These are phyloP conservation scores for Vanderwaltozyma tropicalis DNA, from an alignment of 805 yeast genomes.

Conservation along the genomic window DNA sequence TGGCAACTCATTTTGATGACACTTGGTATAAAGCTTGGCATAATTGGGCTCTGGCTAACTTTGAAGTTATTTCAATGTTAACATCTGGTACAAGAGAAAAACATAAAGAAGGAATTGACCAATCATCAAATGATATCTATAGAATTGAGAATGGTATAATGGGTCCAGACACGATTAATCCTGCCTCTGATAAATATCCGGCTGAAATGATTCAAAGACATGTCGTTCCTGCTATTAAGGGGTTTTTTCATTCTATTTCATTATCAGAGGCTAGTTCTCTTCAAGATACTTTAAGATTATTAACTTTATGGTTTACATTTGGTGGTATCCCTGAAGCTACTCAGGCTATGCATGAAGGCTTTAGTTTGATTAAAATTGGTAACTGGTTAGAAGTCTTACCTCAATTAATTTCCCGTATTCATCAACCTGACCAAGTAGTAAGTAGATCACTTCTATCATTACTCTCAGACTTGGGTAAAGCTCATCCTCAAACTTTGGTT, in stretches of 20 bases:
- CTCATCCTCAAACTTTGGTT: slow-evolving; percentile 94
- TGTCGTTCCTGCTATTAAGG: slow-evolving; percentile 91
- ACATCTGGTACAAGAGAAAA: slow-evolving; percentile 22
- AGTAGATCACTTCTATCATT: slow-evolving; percentile 70
- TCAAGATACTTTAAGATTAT: slow-evolving; percentile 82
- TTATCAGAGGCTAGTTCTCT: slow-evolving; percentile 76
- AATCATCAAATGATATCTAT: slow-evolving; percentile 7
- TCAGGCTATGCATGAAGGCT: slow-evolving; percentile 82
- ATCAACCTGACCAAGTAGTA: slow-evolving; percentile 83
- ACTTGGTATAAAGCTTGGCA: slow-evolving; percentile 99
- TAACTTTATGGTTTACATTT: slow-evolving; percentile 91
- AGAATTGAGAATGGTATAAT: slow-evolving; percentile 18
- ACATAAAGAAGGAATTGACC: slow-evolving; percentile 9
- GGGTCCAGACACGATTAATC: slow-evolving; percentile 12
- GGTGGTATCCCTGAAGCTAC: slow-evolving; percentile 93
- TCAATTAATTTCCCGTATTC: slow-evolving; percentile 90
- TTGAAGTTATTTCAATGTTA: slow-evolving; percentile 75
- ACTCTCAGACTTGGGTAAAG: slow-evolving; percentile 79
- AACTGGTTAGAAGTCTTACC: slow-evolving; percentile 95
- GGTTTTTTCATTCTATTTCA: slow-evolving; percentile 90
- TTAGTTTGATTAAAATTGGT: slow-evolving; percentile 77
- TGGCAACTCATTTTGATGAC: slow-evolving; percentile 90
- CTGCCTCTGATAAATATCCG: slow-evolving; percentile 26
- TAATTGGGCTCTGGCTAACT: slow-evolving; percentile 97
- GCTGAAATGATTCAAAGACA: slow-evolving; percentile 66